These are phyloP conservation scores for Pistacia integerrima DNA, from an alignment of 345 rosid genomes.

Conservation along the genomic window DNA sequence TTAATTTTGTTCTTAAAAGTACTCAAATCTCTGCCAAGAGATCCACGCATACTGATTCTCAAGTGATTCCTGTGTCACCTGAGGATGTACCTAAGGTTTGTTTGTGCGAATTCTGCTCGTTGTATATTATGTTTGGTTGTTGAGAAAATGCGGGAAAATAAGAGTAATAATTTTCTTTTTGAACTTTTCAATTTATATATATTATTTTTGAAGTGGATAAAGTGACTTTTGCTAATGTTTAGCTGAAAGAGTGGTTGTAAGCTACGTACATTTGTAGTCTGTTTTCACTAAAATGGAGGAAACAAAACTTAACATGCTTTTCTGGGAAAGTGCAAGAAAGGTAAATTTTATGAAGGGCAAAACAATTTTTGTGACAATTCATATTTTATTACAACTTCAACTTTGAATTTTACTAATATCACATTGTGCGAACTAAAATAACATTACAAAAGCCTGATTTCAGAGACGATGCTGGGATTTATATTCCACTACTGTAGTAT, in stretches of 20 bases:
- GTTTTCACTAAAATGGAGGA: background rate
- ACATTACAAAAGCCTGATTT: no score
- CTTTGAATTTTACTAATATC: no score
- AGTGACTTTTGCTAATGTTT: conserved; percentile 2
- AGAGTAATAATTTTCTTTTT: background rate
- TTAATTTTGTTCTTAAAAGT: conserved; percentile 33
- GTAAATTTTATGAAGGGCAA: no score
- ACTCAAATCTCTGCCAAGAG: conserved; percentile 46
- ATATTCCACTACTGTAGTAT: no score
- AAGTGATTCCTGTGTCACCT: conserved; percentile 71
- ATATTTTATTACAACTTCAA: no score
- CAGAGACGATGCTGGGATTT: no score
- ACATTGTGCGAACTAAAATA: no score
- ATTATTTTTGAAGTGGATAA: no score
- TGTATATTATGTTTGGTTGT: conserved; percentile 6
- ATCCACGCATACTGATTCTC: conserved; percentile 55
- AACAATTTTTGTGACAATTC: no score
- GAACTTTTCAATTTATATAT: background rate
- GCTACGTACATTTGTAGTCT: background rate
- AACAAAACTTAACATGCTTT: background rate
- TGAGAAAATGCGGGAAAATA: background rate
- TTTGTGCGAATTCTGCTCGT: conserved; percentile 8
- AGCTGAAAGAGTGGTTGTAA: background rate
- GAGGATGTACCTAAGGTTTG: conserved; percentile 65
- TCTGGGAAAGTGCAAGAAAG: no score